A percentile compares a stretch with the other conserved stretches of the same genome.
These are phyloP conservation scores for Stylosanthes scabra DNA, from an alignment of 331 rosid genomes.

Conservation along the genomic window DNA sequence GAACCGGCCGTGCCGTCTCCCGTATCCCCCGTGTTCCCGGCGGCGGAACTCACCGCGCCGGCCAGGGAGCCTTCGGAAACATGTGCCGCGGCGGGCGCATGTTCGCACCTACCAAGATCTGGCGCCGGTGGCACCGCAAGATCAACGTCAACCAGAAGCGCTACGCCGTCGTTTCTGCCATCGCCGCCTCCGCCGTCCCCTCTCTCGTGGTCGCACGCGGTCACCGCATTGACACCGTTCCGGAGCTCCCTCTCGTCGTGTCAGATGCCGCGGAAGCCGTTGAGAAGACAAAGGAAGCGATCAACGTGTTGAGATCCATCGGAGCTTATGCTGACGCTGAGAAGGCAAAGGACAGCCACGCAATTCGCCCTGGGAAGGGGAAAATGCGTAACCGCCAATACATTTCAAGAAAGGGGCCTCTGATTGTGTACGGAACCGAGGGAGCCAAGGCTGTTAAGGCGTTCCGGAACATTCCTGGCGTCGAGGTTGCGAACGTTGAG, in stretches of 20 bases:
- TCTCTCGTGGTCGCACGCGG: slow-evolving; percentile 81
- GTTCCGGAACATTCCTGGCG: slow-evolving; percentile 75
- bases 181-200: slow-evolving; percentile 80
- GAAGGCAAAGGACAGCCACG: slow-evolving; percentile 73
- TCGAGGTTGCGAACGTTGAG: slow-evolving; percentile 75
- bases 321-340: slow-evolving; percentile 78
- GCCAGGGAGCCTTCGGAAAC: slow-evolving; percentile 89
- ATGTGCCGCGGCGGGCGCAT: slow-evolving; percentile 95
- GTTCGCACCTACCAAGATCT: slow-evolving; percentile 94
- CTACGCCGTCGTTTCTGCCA: slow-evolving; percentile 80
- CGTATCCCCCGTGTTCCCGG: slow-evolving; percentile 96
- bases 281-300: slow-evolving; percentile 75
- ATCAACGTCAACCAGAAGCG: slow-evolving; percentile 84
- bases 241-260: slow-evolving; percentile 74
- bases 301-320: slow-evolving; percentile 65
- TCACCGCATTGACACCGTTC: slow-evolving; percentile 71
- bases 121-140: slow-evolving; percentile 92
- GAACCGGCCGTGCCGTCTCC: slow-evolving; percentile 86
- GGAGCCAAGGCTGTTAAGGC: slow-evolving; percentile 86
- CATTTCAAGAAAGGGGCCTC: slow-evolving; percentile 74
- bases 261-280: slow-evolving; percentile 77
- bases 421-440: slow-evolving; percentile 75
- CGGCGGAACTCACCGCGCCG: slow-evolving; percentile 93
- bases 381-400: slow-evolving; percentile 84
- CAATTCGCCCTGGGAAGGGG: slow-evolving; percentile 82